Evolutionary conservation across 2,329 filamentous ascomycete genomes (phyloP), one percentile per base, ranked within the genome.

Genomic region (Colletotrichum ledebouriae): DNA sequence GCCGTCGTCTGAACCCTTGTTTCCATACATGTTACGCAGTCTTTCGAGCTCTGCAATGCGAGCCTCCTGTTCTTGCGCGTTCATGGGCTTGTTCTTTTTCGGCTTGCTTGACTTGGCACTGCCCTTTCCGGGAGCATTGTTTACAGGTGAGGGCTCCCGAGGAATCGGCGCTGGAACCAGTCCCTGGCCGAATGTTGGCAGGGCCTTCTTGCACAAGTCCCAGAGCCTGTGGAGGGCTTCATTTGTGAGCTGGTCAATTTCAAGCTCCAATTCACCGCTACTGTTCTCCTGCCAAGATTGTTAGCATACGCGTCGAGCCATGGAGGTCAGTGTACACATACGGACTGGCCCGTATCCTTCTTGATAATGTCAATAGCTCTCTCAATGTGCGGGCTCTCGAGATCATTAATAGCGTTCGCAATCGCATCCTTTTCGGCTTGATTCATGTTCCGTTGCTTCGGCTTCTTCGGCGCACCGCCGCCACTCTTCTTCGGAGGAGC

Each of bases 361-460:
- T 97, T 94, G 76, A 99, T 98, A 70, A 98, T 94, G 68, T 92
- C 89, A 37, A 98, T 93, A 0, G 95, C 94, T 72, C 89, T 89
- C 57, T 90, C 87, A 75, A 97, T 91, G 72, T 93, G 90, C n/a
- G 85, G 84, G 57, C 92, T 91, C 17, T 94, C 90, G 65, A 98
- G 88, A 70, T 90, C 90, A 73, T 91, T 92, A 71, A 97, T 96
- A 13, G 92, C 92, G 67, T 91, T 90, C 1, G 94, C 95, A 66
- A 99, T 97, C 72, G 94, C 89, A 66, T 96, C 93, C 83, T 98
- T 98, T 80, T 99, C 94, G 3, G 91, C 85, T 67, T 89, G 90
- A 50, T 94, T 89, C 75, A 92, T 87, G 61, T 86, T 86, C n/a
- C 85, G 82, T 74, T 88, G 90, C 69, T 84, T 85, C 12, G 63